Evolutionary conservation across 305 asterid species (phyloP).

Genomic region (Lippia alba): DNA sequence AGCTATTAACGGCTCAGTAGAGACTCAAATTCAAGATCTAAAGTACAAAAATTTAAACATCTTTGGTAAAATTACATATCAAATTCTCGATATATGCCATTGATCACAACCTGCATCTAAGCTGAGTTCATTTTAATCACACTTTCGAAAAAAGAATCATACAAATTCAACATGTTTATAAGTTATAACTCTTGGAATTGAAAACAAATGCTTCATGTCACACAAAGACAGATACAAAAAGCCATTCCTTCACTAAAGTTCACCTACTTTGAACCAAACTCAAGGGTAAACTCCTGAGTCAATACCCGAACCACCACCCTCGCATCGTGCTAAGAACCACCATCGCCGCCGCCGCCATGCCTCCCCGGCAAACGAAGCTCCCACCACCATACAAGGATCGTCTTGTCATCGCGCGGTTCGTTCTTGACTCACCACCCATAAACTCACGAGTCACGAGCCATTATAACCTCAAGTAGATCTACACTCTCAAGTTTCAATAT

Average conservation of each 20-base stretch:
- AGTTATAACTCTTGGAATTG: no score
- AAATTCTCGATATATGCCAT: no score
- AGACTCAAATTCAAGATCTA: no score
- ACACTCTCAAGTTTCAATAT: slow-evolving; percentile 1
- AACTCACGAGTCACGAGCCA: slow-evolving; percentile 17
- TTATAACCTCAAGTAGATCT: slow-evolving; percentile 36
- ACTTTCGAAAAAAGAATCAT: no score
- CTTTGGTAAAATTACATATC: no score
- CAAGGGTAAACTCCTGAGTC: slow-evolving; percentile 62
- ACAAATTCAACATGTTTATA: no score
- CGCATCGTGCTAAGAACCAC: slow-evolving; percentile 35
- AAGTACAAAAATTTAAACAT: no score
- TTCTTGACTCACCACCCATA: slow-evolving; percentile 86
- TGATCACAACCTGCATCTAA: no score
- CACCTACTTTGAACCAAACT: slow-evolving; percentile 42
- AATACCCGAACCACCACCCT: slow-evolving; percentile 99
- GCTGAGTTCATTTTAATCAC: no score
- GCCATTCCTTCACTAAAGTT: background rate
- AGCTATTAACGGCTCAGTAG: no score
- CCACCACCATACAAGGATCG: slow-evolving; percentile 50
- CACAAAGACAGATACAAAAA: background rate
- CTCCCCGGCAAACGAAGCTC: slow-evolving; percentile 5
- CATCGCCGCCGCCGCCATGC: slow-evolving; percentile 19
- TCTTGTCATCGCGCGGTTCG: slow-evolving; percentile 64
- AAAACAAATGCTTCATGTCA: background rate